Percentiles rank a stretch among this genome's conserved stretches.
Conservation (phyloP, 352 stramenopile species). For the Phytophthora sojae region DNA sequence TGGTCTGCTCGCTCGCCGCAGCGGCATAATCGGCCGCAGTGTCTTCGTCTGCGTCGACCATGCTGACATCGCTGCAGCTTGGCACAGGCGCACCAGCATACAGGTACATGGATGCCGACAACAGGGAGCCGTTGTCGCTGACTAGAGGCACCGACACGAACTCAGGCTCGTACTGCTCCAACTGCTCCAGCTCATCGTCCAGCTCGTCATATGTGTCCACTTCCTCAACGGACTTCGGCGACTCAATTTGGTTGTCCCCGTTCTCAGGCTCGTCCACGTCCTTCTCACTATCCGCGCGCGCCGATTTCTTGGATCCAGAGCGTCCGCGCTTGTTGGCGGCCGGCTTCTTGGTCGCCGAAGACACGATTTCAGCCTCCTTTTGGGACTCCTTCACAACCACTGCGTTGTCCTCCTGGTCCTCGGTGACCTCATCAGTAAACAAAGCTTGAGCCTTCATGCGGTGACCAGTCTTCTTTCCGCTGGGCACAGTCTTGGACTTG, state of each 20-base stretch:
- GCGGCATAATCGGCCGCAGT: slow-evolving; percentile 14
- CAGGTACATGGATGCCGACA: slow-evolving; percentile 57
- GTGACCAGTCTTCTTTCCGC: slow-evolving; percentile 31
- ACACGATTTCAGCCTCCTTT: background rate
- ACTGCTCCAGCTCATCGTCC: slow-evolving; percentile 44
- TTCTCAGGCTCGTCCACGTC: slow-evolving; percentile 3
- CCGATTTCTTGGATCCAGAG: slow-evolving; percentile 21
- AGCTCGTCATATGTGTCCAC: slow-evolving; percentile 28
- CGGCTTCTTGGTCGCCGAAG: slow-evolving; percentile 15
- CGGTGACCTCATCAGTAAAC: slow-evolving; percentile 32
- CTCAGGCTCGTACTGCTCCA: slow-evolving; percentile 52
- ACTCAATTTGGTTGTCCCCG: slow-evolving; percentile 17
- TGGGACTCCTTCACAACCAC: slow-evolving; percentile 4
- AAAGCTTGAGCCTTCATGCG: slow-evolving; percentile 46
- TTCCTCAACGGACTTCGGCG: slow-evolving; percentile 6
- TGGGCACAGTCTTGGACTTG: slow-evolving; percentile 6
- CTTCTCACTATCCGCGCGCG: slow-evolving; percentile 6
- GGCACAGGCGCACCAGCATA: slow-evolving; percentile 17
- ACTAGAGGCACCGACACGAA: slow-evolving; percentile 47
- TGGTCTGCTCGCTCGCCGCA: slow-evolving; percentile 43
- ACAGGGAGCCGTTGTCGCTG: slow-evolving; percentile 49
- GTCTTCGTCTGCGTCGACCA: slow-evolving; percentile 10
- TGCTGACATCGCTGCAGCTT: slow-evolving; percentile 6
- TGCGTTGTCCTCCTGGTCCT: slow-evolving; percentile 19
- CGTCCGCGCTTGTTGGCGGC: slow-evolving; percentile 23